These are phyloP conservation scores for Trypanosoma boissoni DNA, from an alignment of 208 protist genomes.

Conservation along the genomic window DNA sequence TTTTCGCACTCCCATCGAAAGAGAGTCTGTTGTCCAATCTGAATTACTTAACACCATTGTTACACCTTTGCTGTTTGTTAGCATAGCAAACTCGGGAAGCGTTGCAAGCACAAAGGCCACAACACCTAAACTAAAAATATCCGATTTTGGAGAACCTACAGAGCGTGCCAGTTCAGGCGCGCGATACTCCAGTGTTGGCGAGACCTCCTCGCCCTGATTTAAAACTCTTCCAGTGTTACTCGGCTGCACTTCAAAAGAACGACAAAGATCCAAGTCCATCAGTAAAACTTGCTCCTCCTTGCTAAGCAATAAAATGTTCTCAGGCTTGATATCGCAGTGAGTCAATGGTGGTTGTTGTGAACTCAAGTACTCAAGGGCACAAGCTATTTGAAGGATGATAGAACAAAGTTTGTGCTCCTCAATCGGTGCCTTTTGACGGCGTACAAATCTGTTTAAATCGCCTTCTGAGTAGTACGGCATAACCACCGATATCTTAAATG, in stretches of 20 bases:
- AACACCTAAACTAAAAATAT: conserved; percentile 85
- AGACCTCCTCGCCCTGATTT: conserved; percentile 23
- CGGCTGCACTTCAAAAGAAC: conserved; percentile 37
- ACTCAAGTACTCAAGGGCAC: conserved; percentile 80
- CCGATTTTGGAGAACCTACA: conserved; percentile 62
- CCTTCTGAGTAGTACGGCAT: conserved; percentile 87
- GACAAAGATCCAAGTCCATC: conserved; percentile 85
- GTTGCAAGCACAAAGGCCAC: conserved; percentile 75
- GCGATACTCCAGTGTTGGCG: conserved; percentile 73
- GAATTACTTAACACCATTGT: conserved; percentile 47
- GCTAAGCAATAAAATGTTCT: conserved; percentile 84
- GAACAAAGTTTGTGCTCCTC: conserved; percentile 67
- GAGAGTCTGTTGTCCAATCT: conserved; percentile 43
- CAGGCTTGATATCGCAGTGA: conserved; percentile 88
- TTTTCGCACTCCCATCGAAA: conserved; percentile 45
- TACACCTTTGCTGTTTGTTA: conserved; percentile 46
- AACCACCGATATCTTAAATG: conserved; percentile 60
- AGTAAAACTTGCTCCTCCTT: conserved; percentile 82
- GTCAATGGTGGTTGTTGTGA: conserved; percentile 68
- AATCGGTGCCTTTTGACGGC: conserved; percentile 44
- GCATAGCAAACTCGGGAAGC: conserved; percentile 65
- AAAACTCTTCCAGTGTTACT: conserved; percentile 34
- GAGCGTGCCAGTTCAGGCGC: conserved; percentile 52
- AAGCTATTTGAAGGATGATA: conserved; percentile 75
- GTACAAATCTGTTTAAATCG: conserved; percentile 66